These are phyloP conservation scores for Fusarium vanettenii DNA, from an alignment of 2,329 filamentous ascomycete genomes.

Conservation along the genomic window DNA sequence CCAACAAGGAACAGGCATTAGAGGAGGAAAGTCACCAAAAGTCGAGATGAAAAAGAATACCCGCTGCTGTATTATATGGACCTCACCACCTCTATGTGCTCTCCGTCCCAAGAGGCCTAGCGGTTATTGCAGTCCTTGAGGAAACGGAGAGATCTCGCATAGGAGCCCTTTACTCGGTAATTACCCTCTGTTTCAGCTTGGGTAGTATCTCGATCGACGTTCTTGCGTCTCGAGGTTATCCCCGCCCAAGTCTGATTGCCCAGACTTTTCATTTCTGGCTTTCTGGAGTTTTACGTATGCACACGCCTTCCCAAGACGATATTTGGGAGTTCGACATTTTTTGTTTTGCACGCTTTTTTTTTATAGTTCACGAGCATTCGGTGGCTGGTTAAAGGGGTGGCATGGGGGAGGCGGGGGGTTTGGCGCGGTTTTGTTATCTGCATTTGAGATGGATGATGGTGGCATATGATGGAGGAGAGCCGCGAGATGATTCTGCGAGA, in stretches of 20 bases:
- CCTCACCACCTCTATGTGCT: slow-evolving; percentile 15
- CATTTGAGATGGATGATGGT: slow-evolving; percentile 27
- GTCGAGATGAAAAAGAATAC: slow-evolving; percentile 43
- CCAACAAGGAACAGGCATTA: slow-evolving; percentile 33
- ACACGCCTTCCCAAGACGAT: slow-evolving; percentile 37
- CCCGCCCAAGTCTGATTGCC: slow-evolving; percentile 10
- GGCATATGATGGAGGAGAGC: slow-evolving; percentile 4
- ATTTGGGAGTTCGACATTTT: slow-evolving; percentile 34
- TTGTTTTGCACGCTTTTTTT: not conserved
- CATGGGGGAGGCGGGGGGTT: slow-evolving; percentile 17
- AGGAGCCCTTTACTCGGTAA: slow-evolving; percentile 15
- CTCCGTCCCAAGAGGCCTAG: not conserved
- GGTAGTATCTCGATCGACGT: not conserved
- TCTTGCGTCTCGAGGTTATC: not conserved
- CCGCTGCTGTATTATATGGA: slow-evolving; percentile 44
- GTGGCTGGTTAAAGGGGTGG: slow-evolving; percentile 37
- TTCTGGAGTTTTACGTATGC: slow-evolving; percentile 41
- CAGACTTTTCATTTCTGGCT: slow-evolving; percentile 30
- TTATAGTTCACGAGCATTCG: slow-evolving; percentile 38
- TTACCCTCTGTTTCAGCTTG: slow-evolving; percentile 28
- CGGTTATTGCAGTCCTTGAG: not conserved
- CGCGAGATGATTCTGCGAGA: not conserved
- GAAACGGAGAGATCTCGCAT: slow-evolving; percentile 7
- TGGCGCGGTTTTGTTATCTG: slow-evolving; percentile 37
- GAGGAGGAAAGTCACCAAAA: slow-evolving; percentile 45